Conservation (phyloP, 192 early-diverging fungal species). For the Lobosporangium transversale region DNA sequence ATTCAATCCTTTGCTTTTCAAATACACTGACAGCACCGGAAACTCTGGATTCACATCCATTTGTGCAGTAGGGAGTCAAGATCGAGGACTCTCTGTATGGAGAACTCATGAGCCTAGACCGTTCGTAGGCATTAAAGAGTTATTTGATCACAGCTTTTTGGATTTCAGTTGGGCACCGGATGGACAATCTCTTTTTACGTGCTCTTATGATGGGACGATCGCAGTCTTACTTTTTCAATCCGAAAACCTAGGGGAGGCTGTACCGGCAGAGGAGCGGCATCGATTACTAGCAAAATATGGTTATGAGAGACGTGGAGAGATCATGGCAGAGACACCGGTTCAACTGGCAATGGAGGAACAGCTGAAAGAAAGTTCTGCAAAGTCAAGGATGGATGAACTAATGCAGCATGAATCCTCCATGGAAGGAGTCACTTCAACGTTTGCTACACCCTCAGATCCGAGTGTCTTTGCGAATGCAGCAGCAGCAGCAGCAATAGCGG, state of each 20-base stretch:
- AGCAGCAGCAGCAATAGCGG: not conserved
- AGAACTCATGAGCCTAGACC: constrained; percentile 78
- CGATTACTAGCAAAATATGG: constrained; percentile 60
- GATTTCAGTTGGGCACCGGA: constrained; percentile 90
- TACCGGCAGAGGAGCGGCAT: constrained; percentile 69
- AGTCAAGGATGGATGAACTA: constrained; percentile 37
- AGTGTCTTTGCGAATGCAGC: constrained; percentile 17
- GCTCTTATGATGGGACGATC: constrained; percentile 92
- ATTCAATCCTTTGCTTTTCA: constrained; percentile 88
- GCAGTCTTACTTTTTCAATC: constrained; percentile 76
- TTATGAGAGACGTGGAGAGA: constrained; percentile 53
- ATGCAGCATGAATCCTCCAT: constrained; percentile 44
- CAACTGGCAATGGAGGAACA: constrained; percentile 77
- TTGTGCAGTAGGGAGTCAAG: constrained; percentile 91
- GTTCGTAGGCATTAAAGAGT: constrained; percentile 72
- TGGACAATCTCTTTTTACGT: constrained; percentile 79
- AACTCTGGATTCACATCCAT: constrained; percentile 63
- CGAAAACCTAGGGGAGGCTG: constrained; percentile 73
- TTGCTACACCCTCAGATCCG: constrained; percentile 25
- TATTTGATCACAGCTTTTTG: constrained; percentile 86
- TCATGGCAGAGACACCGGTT: constrained; percentile 66
- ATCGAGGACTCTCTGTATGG: constrained; percentile 90
- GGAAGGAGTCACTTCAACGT: constrained; percentile 40
- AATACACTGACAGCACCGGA: constrained; percentile 43
- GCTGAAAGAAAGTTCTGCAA: constrained; percentile 32